These are phyloP conservation scores for Cladosporium sphaerospermum DNA, from an alignment of 2,329 filamentous ascomycete species.

Conservation along the genomic window DNA sequence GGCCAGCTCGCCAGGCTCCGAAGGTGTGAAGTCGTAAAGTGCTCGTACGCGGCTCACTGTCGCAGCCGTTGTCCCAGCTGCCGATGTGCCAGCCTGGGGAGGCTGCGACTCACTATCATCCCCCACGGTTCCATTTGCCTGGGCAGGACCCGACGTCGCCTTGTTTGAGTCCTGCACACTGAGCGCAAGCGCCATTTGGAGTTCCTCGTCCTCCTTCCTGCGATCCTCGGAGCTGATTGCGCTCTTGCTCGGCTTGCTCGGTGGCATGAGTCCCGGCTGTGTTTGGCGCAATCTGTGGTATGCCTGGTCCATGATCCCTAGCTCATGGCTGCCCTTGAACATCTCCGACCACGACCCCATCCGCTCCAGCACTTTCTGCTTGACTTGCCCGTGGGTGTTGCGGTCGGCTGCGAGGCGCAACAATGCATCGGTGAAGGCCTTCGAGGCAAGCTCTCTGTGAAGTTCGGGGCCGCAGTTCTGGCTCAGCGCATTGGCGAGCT, in stretches of 20 bases:
- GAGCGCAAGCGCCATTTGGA: conserved; percentile 90
- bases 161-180: conserved; percentile 78
- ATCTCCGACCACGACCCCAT: conserved; percentile 97
- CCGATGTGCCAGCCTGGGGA: conserved; percentile 37
- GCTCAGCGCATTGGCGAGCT: conserved; percentile 85
- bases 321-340: conserved; percentile 81
- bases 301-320: conserved; percentile 96
- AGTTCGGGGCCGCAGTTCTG: conserved; percentile 85
- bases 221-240: conserved; percentile 84
- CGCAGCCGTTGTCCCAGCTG: conserved; percentile 81
- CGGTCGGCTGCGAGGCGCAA: conserved; percentile 83
- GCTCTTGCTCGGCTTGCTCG: conserved; percentile 88
- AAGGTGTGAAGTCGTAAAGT: conserved; percentile 89
- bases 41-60: conserved; percentile 93
- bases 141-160: conserved; percentile 31
- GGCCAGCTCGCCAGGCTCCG: conserved; percentile 87
- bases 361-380: conserved; percentile 90
- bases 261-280: conserved; percentile 74
- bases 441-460: conserved; percentile 82
- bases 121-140: conserved; percentile 16
- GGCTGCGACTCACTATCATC: conserved; percentile 32
- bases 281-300: conserved; percentile 74
- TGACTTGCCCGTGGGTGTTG: conserved; percentile 94
- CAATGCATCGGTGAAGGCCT: conserved; percentile 90
- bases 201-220: conserved; percentile 92